phyloP scores from a whole-genome alignment of 305 asterid genomes.

The Plantago coronopus region DNA sequence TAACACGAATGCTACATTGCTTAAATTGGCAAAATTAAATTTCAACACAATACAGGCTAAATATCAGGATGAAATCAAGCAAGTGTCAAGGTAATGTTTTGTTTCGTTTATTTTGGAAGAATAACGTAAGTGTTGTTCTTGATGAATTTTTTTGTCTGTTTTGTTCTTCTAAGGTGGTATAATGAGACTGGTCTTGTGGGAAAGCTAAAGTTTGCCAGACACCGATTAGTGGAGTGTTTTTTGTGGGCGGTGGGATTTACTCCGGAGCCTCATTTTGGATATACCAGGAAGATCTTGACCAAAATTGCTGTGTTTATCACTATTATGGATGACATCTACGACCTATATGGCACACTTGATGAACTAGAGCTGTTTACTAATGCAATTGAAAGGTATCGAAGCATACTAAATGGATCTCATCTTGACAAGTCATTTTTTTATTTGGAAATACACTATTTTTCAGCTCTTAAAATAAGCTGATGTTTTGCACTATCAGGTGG shows the following conservation, averaged over 20 bases:
- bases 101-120: neutral
- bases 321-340: conserved; percentile 46
- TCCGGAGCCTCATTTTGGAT: conserved; percentile 33
- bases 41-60: conserved; percentile 52
- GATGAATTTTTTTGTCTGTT: neutral
- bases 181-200: conserved; percentile 31
- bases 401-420: neutral
- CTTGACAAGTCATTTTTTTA: too few species aligned
- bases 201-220: conserved; percentile 47
- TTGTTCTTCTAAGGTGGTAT: conserved; percentile 41
- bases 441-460: too few species aligned
- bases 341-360: conserved; percentile 46
- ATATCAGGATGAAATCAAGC: conserved; percentile 52
- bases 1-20: conserved; percentile 24
- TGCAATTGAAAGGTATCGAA: conserved; percentile 39
- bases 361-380: conserved; percentile 49
- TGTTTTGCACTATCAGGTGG: conserved; percentile 30
- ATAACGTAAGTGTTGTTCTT: neutral
- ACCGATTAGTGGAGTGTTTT: conserved; percentile 52
- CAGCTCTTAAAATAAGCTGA: neutral
- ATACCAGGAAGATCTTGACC: conserved; percentile 31
- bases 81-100: conserved; percentile 36
- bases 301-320: conserved; percentile 31
- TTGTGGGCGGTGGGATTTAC: conserved; percentile 47
- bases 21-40: conserved; percentile 46